Base-by-base conservation (phyloP, 352 stramenopile species). In the Pythium phragmiticola region DNA sequence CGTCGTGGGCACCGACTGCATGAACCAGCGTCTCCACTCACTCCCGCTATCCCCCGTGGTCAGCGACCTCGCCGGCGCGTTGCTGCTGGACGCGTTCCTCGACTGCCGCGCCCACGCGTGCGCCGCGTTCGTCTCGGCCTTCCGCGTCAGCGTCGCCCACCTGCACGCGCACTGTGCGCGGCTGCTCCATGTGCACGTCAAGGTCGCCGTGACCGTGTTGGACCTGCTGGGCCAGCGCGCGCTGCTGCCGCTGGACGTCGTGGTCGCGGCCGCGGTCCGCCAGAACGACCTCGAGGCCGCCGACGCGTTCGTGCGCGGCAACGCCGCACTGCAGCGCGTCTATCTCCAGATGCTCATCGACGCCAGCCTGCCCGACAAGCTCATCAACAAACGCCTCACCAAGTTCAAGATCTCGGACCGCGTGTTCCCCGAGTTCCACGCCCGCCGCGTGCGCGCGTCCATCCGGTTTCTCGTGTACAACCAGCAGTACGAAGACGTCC, bases 351-450 rank as follows among this genome's bases (percentile, higher is more conserved):
- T 77, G 58, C 63, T 94, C 17, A 74, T 93, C 12, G 57, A 78
- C 34, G 14, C 48, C 46, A 68, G 77, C 36, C 56, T 78, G 8
- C 54, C 73, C 11, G 80, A 91, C 68, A 90, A 92, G 67, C 52
- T 88, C 41, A 79, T 92, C 66, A 88, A 88, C 63, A 89, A 89
- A 64, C 72, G 82, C 17, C 64, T 94, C 14, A 69, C 65, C 41
- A 70, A 75, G 12, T 90, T 92, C 65, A 76, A 82, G 34, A 30
- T 94, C 12, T 58, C 78, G 19, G 64, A 76, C 7, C 74, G 71
- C 23, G 73, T 66, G 12, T 91, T 94, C 63, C 84, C 84, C 8
- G 66, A 67, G 37, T 92, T 81, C 64, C 60, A 78, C 12, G 72
- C 14, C 57, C 84, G 82, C 12, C 72, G 76, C 30, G 64, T 84